These are phyloP conservation scores for Alternaria angustiovoidea DNA, from an alignment of 2,329 filamentous ascomycete genomes.

Conservation along the genomic window DNA sequence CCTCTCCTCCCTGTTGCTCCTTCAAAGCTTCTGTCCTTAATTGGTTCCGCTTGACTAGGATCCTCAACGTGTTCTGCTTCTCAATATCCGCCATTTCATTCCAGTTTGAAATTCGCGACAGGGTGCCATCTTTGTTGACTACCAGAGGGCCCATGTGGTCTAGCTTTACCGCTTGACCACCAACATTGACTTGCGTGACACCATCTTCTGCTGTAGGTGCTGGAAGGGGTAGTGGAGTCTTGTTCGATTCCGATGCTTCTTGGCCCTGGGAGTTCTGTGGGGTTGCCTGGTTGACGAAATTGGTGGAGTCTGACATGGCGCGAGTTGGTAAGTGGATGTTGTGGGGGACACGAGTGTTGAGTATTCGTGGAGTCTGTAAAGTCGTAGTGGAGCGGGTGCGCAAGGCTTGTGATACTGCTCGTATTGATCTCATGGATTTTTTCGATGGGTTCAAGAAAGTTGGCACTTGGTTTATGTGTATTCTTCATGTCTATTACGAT, in stretches of 20 bases:
- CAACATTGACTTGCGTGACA: slow-evolving; percentile 40
- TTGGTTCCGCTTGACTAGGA: slow-evolving; percentile 75
- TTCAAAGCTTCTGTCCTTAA: slow-evolving; percentile 65
- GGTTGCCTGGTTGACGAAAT: not conserved
- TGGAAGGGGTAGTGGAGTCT: slow-evolving; percentile 12
- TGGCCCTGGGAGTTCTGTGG: not conserved
- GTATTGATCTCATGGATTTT: not conserved
- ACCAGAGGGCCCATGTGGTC: slow-evolving; percentile 77
- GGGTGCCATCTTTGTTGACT: slow-evolving; percentile 74
- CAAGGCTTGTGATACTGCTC: not conserved
- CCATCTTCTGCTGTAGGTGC: not conserved
- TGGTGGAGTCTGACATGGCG: slow-evolving; percentile 3
- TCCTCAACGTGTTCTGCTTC: slow-evolving; percentile 69
- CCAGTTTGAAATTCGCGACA: slow-evolving; percentile 79
- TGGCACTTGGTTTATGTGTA: not conserved
- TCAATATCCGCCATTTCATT: slow-evolving; percentile 73
- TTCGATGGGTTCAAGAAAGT: not conserved
- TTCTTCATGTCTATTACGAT: not conserved
- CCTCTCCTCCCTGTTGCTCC: slow-evolving; percentile 26
- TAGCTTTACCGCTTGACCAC: slow-evolving; percentile 60
- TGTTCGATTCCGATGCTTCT: not conserved
- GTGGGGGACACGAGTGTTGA: not conserved
- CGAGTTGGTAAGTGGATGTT: not conserved
- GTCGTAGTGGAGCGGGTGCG: not conserved
- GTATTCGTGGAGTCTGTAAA: not conserved